These are phyloP conservation scores for Botrytis elliptica DNA, from an alignment of 2,329 filamentous ascomycete species.

Conservation along the genomic window DNA sequence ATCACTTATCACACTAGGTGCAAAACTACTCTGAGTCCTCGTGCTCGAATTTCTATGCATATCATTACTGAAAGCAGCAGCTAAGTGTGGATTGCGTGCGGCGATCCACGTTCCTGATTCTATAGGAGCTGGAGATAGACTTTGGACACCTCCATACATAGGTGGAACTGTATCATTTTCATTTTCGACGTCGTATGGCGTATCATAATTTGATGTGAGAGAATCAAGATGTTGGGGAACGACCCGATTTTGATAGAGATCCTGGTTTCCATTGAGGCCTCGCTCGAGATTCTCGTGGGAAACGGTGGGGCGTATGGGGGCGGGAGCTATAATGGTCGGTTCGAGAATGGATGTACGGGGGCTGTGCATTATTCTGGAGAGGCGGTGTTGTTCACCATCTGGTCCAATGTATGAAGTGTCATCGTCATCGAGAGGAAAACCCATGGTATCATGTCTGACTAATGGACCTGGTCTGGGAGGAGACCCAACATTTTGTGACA, in stretches of 20 bases:
- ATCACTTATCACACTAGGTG: conserved; percentile 31
- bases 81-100: not conserved
- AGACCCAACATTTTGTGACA: not conserved
- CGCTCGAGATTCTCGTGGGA: conserved; percentile 15
- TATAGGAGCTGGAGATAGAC: not conserved
- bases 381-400: conserved; percentile 6
- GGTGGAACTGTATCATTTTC: not conserved
- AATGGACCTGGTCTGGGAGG: not conserved
- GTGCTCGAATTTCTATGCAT: conserved; percentile 27
- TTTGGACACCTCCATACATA: not conserved
- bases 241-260: not conserved
- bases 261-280: not conserved
- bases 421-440: conserved; percentile 27
- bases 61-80: not conserved
- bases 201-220: not conserved
- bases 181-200: not conserved
- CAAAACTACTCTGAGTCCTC: conserved; percentile 28
- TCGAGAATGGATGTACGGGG: conserved; percentile 6
- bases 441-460: conserved; percentile 30
- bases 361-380: conserved; percentile 4
- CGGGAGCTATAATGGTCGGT: conserved; percentile 7
- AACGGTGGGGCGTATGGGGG: conserved; percentile 4
- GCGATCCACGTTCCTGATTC: conserved; percentile 4
- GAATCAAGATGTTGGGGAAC: conserved; percentile 7
- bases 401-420: conserved; percentile 17